phyloP scores from a whole-genome alignment of 2,329 filamentous ascomycete species.

The Ilyonectria destructans region DNA sequence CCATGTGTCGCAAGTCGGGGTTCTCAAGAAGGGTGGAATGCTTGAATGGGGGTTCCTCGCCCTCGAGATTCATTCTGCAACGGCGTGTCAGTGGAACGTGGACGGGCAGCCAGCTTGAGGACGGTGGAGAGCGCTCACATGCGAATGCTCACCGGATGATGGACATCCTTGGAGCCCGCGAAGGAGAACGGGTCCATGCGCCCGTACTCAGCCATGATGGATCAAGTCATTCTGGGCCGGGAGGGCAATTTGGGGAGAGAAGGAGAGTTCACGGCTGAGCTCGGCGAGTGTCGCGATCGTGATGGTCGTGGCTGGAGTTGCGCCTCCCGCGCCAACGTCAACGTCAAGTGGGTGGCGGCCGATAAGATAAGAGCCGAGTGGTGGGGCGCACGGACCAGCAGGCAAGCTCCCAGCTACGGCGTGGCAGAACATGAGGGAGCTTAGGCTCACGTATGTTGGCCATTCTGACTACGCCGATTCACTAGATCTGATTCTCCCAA shows the following conservation, averaged over 20 bases:
- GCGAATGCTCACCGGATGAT: slow-evolving; percentile 79
- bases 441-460: too few species aligned
- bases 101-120: neutral
- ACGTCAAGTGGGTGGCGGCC: slow-evolving; percentile 16
- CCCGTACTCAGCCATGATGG: slow-evolving; percentile 58
- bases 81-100: slow-evolving; percentile 35
- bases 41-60: slow-evolving; percentile 60
- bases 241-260: neutral
- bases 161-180: slow-evolving; percentile 88
- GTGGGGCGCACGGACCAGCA: slow-evolving; percentile 16
- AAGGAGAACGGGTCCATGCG: slow-evolving; percentile 97
- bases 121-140: slow-evolving; percentile 62
- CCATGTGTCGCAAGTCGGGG: slow-evolving; percentile 87
- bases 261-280: slow-evolving; percentile 4
- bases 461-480: too few species aligned
- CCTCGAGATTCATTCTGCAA: slow-evolving; percentile 64
- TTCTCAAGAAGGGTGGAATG: slow-evolving; percentile 82
- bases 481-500: too few species aligned
- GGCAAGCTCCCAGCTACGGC: neutral
- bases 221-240: slow-evolving; percentile 50
- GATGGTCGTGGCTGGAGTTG: slow-evolving; percentile 6
- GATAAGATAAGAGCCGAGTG: slow-evolving; percentile 30
- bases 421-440: too few species aligned
- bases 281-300: slow-evolving; percentile 22
- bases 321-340: slow-evolving; percentile 13